phyloP scores from a whole-genome alignment of 768 basidiomycete species.

The Boletus subcaerulescens region DNA sequence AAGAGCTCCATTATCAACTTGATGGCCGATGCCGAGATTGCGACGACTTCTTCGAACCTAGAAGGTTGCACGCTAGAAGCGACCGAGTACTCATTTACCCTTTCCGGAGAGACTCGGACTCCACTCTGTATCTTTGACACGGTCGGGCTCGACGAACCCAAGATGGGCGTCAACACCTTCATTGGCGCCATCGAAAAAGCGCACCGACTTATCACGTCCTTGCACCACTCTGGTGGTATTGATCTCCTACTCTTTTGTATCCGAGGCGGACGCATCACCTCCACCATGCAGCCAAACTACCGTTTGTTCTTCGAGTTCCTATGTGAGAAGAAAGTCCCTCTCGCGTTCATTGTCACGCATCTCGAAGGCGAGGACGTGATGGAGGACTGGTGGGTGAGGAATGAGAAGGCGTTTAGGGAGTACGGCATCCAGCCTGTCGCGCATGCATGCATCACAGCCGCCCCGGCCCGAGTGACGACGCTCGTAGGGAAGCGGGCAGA shows the following conservation, averaged over 20 bases:
- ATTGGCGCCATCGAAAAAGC: slow-evolving; percentile 11
- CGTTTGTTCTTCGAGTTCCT: slow-evolving; percentile 12
- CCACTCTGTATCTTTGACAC: slow-evolving; percentile 4
- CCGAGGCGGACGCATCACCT: slow-evolving; percentile 1
- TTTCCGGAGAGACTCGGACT: not conserved
- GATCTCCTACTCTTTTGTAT: slow-evolving; percentile 20
- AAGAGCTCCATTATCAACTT: slow-evolving; percentile 12
- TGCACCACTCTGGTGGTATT: slow-evolving; percentile 6
- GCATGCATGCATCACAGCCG: slow-evolving; percentile 13
- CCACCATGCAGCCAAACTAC: slow-evolving; percentile 7
- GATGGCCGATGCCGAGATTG: not conserved
- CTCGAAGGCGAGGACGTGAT: slow-evolving; percentile 4
- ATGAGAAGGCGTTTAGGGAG: not conserved
- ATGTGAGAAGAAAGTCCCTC: slow-evolving; percentile 6
- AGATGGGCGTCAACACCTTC: not conserved
- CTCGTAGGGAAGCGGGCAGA: not conserved
- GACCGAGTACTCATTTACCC: not conserved
- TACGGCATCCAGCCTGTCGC: slow-evolving; percentile 1
- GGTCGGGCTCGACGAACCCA: slow-evolving; percentile 9
- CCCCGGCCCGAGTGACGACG: not conserved
- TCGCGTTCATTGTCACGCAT: slow-evolving; percentile 11
- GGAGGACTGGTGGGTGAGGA: slow-evolving; percentile 14
- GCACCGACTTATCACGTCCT: not conserved
- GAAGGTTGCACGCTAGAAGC: not conserved
- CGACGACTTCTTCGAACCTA: not conserved